Percentiles rank a stretch among this genome's conserved stretches.
phyloP scores from a whole-genome alignment of 2,329 filamentous ascomycete genomes.

The Myriosclerotinia curreyana region DNA sequence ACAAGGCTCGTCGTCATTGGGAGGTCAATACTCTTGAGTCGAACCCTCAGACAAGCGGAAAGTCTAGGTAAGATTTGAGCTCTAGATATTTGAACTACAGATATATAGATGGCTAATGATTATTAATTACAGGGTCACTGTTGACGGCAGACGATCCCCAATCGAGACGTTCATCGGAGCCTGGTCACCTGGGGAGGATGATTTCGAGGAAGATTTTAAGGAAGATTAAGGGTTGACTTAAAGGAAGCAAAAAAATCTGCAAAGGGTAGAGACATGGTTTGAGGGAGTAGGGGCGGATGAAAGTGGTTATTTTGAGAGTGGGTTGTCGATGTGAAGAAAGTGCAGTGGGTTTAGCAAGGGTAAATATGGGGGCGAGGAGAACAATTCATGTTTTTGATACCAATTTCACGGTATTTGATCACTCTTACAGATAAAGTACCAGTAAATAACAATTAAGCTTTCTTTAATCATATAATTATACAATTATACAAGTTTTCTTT shows the following conservation, averaged over 20 bases:
- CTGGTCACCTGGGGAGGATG: background rate
- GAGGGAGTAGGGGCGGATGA: background rate
- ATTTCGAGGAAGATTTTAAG: background rate
- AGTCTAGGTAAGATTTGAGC: background rate
- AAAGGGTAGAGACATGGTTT: background rate
- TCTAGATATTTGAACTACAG: fast-evolving
- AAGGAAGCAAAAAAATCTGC: background rate
- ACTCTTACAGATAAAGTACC: too few relatives aligned
- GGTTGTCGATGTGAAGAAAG: too few relatives aligned
- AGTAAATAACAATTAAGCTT: too few relatives aligned
- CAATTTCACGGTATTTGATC: too few relatives aligned
- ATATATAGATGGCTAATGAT: background rate
- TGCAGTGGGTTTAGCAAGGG: too few relatives aligned
- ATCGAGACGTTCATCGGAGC: background rate
- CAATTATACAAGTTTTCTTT: too few relatives aligned
- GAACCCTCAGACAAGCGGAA: slow-evolving; percentile 3
- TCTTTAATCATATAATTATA: too few relatives aligned
- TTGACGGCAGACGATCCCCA: background rate
- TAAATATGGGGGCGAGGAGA: too few relatives aligned
- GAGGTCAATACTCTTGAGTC: background rate
- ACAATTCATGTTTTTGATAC: too few relatives aligned
- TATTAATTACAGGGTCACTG: background rate
- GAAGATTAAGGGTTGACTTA: background rate
- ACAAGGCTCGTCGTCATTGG: background rate
- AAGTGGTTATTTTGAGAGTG: background rate